Evolutionary conservation across 2,329 filamentous ascomycete genomes (phyloP).

Genomic region (Parastagonospora avenae): DNA sequence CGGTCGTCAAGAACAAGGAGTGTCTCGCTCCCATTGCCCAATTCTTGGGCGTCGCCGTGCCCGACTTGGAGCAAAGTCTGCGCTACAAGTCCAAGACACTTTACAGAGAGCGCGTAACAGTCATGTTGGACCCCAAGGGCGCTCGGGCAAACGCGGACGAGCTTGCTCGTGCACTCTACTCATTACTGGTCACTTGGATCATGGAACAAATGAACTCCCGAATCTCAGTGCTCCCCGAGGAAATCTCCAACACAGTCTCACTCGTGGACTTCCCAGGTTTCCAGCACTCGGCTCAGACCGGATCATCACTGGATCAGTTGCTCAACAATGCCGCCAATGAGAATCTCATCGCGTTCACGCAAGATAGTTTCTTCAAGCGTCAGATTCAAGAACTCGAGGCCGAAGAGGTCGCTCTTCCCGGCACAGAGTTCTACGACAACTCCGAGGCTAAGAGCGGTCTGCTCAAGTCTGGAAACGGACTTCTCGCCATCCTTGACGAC

Average conservation of each 20-base stretch:
- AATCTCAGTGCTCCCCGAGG: constrained; percentile 84
- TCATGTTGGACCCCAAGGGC: constrained; percentile 93
- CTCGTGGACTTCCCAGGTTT: constrained; percentile 98
- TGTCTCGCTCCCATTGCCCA: constrained; percentile 83
- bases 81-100: constrained; percentile 98
- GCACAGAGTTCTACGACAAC: constrained; percentile 98
- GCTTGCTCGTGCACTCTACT: constrained; percentile 89
- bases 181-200: constrained; percentile 89
- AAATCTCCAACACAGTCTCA: constrained; percentile 90
- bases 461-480: constrained; percentile 88
- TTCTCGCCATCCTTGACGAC: constrained; percentile 93
- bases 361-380: constrained; percentile 95
- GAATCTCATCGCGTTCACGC: constrained; percentile 86
- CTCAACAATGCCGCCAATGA: constrained; percentile 94
- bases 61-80: constrained; percentile 83
- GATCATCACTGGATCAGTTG: constrained; percentile 86
- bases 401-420: constrained; percentile 87
- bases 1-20: constrained; percentile 92
- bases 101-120: constrained; percentile 93
- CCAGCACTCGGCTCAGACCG: constrained; percentile 79
- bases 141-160: constrained; percentile 93
- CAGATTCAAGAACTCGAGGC: constrained; percentile 92
- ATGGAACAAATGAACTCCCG: constrained; percentile 91
- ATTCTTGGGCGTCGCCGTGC: constrained; percentile 85
- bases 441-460: constrained; percentile 91